These are phyloP conservation scores for Eucalyptus guilfoylei DNA, from an alignment of 345 rosid species.

Conservation along the genomic window DNA sequence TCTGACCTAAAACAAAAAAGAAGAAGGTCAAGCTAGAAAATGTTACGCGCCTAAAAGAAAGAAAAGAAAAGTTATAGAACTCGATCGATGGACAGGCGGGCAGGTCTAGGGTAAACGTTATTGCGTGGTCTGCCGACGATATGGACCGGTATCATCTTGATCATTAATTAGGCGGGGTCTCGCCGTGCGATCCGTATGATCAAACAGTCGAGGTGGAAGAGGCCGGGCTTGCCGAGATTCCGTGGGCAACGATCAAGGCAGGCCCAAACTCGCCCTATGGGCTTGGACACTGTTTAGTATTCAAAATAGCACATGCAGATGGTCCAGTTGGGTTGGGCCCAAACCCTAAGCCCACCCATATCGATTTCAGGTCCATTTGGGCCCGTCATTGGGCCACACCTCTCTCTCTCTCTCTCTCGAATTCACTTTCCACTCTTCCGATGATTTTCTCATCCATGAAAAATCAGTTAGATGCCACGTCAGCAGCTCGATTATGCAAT, in stretches of 20 bases:
- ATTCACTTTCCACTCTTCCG: no score
- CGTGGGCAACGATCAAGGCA: background rate
- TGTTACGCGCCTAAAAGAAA: accelerated
- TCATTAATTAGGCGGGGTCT: accelerated
- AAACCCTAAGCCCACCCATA: background rate
- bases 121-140: accelerated
- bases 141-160: background rate
- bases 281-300: background rate
- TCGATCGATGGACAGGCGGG: background rate
- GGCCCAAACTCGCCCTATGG: background rate
- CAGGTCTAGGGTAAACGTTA: no score
- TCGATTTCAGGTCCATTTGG: background rate
- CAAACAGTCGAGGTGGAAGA: background rate
- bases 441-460: background rate
- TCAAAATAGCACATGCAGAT: background rate
- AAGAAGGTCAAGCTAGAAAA: background rate
- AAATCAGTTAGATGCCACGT: background rate
- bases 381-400: background rate
- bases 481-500: background rate
- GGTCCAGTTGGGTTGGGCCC: background rate
- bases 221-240: background rate
- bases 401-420: no score
- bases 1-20: background rate
- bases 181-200: accelerated
- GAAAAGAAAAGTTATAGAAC: background rate